phyloP scores from a whole-genome alignment of 495 filamentous ascomycete species.

The Aspergillus kassunensis region DNA sequence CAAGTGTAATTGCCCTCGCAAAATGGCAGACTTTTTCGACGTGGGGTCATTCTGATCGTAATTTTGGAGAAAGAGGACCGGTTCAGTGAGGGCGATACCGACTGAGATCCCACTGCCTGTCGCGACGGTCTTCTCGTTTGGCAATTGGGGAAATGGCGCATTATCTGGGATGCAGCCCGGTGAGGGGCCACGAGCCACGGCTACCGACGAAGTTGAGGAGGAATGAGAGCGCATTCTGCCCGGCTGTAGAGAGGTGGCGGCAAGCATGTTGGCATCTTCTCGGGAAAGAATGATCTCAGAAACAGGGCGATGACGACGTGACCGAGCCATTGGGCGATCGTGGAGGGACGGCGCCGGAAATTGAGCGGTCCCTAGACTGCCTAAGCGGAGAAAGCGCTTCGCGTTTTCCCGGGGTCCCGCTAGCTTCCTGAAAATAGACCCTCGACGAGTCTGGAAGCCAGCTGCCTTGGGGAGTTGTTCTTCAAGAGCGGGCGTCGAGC shows the following conservation, averaged over 20 bases:
- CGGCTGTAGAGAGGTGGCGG: conserved; percentile 19
- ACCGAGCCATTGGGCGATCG: conserved; percentile 17
- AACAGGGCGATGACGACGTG: conserved; percentile 30
- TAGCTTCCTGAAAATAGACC: conserved; percentile 39
- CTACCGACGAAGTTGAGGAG: conserved; percentile 32
- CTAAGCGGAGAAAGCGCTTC: conserved; percentile 47
- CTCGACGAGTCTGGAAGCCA: conserved; percentile 24
- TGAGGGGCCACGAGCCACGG: conserved; percentile 10
- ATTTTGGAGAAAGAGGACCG: conserved; percentile 83
- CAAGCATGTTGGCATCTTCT: conserved; percentile 27
- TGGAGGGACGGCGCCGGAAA: conserved; percentile 24
- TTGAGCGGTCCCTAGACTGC: conserved; percentile 35
- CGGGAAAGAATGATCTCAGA: conserved; percentile 43
- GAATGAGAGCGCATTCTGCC: conserved; percentile 30
- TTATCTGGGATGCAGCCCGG: conserved; percentile 23
- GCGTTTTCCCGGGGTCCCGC: conserved; percentile 48
- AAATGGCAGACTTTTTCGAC: conserved; percentile 71
- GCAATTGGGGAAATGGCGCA: conserved; percentile 34
- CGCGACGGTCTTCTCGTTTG: conserved; percentile 64
- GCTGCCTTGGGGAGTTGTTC: conserved; percentile 26
- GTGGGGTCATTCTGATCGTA: conserved; percentile 77
- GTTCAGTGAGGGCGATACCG: conserved; percentile 78
- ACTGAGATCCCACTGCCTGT: conserved; percentile 69
- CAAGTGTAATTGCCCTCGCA: conserved; percentile 79
- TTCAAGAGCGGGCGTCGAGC: conserved; percentile 11